Percentiles rank a stretch among this genome's conserved stretches.
Conservation (phyloP, 495 filamentous ascomycete genomes). For the Neurospora intermedia region DNA sequence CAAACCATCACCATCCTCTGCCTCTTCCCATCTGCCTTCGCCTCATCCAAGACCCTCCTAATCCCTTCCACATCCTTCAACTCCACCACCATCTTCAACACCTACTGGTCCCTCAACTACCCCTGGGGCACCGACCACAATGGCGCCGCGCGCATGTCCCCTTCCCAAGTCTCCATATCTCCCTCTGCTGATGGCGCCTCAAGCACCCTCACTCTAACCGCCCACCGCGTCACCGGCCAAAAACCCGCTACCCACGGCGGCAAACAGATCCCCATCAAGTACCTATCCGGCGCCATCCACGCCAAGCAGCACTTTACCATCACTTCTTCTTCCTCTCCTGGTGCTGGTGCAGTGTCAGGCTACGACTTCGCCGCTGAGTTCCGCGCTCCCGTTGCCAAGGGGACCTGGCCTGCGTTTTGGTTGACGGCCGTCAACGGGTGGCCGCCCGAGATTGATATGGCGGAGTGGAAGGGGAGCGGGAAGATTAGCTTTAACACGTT, state of each 20-base stretch:
- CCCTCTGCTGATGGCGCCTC: slow-evolving; percentile 9
- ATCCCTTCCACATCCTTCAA: slow-evolving; percentile 46
- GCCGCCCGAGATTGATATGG: slow-evolving; percentile 55
- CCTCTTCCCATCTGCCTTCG: slow-evolving; percentile 4
- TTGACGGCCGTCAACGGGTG: slow-evolving; percentile 48
- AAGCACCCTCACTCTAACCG: slow-evolving; percentile 33
- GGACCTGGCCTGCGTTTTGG: slow-evolving; percentile 56
- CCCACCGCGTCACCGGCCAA: slow-evolving; percentile 34
- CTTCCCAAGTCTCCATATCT: slow-evolving; percentile 24
- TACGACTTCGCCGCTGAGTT: slow-evolving; percentile 44
- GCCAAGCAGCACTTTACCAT: slow-evolving; percentile 40
- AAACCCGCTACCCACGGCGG: slow-evolving; percentile 31
- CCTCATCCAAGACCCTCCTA: slow-evolving; percentile 27
- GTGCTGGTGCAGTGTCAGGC: slow-evolving; percentile 10
- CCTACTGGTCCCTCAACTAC: slow-evolving; percentile 45
- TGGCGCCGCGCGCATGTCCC: slow-evolving; percentile 47
- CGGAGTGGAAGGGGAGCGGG: slow-evolving; percentile 53
- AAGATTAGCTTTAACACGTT: slow-evolving; percentile 53
- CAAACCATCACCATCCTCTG: neutral
- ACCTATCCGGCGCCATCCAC: slow-evolving; percentile 39
- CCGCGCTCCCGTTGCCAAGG: slow-evolving; percentile 37
- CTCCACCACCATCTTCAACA: slow-evolving; percentile 30
- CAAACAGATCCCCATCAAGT: slow-evolving; percentile 40
- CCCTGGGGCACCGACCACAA: slow-evolving; percentile 40
- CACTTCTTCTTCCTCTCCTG: neutral